Percentiles rank a stretch among this genome's conserved stretches.
These are phyloP conservation scores for Phytophthora crassamura DNA, from an alignment of 352 stramenopile species.

Conservation along the genomic window DNA sequence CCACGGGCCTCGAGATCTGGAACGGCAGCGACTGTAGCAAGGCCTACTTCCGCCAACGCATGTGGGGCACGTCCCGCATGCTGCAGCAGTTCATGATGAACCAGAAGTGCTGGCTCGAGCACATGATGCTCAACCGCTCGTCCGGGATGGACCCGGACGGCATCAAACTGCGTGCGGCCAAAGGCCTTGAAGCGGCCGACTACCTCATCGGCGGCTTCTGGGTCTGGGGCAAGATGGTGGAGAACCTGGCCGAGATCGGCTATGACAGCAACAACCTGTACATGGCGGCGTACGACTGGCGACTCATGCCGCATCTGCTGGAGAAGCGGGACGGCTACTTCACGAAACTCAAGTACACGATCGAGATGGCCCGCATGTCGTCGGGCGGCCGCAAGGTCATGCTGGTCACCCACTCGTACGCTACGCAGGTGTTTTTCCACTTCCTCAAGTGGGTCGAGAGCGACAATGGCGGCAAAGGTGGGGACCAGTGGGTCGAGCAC, in stretches of 20 bases:
- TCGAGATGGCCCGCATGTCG: conserved; percentile 89
- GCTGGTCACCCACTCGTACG: conserved; percentile 94
- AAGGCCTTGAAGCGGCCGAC: conserved; percentile 93
- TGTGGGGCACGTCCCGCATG: conserved; percentile 94
- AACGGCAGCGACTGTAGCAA: conserved; percentile 87
- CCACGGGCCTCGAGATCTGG: conserved; percentile 95
- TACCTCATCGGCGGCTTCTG: conserved; percentile 95
- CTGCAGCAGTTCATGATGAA: conserved; percentile 90
- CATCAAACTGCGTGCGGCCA: conserved; percentile 79
- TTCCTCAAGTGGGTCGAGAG: conserved; percentile 96
- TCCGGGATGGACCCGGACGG: conserved; percentile 91
- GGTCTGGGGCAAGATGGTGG: conserved; percentile 94
- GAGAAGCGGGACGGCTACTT: conserved; percentile 90
- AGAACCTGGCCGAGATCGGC: conserved; percentile 92
- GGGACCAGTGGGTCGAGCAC: conserved; percentile 92
- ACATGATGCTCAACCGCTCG: conserved; percentile 91
- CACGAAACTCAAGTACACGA: conserved; percentile 93
- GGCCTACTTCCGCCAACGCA: conserved; percentile 91
- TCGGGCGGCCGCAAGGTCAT: conserved; percentile 89
- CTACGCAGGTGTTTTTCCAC: conserved; percentile 92
- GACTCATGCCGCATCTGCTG: conserved; percentile 72
- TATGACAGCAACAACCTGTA: conserved; percentile 94
- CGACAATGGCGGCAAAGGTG: conserved; percentile 81
- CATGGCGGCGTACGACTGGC: conserved; percentile 90
- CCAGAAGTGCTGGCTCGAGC: conserved; percentile 93